Evolutionary conservation across 176 grass and related monocot genomes (phyloP).

Genomic region (Saccharum officinarum): DNA sequence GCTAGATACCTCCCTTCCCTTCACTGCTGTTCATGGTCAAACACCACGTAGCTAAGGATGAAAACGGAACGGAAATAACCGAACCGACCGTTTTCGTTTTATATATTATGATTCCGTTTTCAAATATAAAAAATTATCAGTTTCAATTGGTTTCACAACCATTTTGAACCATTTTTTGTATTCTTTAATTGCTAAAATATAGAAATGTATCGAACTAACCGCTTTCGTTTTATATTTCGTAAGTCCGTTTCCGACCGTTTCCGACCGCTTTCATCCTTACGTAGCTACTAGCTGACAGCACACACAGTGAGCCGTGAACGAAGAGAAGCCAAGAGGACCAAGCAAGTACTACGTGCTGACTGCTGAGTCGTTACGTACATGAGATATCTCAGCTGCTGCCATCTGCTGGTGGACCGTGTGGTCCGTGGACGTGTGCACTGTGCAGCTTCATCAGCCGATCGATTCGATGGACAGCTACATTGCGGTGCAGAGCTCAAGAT

Average conservation of each 20-base stretch:
- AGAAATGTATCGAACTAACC: too few species aligned
- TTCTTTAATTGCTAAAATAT: too few species aligned
- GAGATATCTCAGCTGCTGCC: neutral
- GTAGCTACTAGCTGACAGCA: neutral
- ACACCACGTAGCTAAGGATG: neutral
- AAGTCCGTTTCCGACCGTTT: too few species aligned
- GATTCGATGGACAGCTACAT: constrained; percentile 19
- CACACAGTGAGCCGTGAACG: constrained; percentile 25
- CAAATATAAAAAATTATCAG: too few species aligned
- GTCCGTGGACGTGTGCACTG: neutral
- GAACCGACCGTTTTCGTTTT: too few species aligned
- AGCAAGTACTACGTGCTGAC: constrained; percentile 2
- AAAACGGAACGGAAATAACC: too few species aligned
- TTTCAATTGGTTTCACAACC: too few species aligned
- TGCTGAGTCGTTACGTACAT: neutral
- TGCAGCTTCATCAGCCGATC: neutral
- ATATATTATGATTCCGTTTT: too few species aligned
- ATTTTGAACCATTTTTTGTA: too few species aligned
- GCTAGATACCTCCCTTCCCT: constrained; percentile 15
- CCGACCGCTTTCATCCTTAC: too few species aligned
- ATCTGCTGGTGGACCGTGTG: neutral
- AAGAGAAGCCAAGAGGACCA: neutral
- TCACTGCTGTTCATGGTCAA: constrained; percentile 6
- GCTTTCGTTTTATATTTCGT: too few species aligned
- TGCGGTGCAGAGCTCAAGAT: constrained; percentile 12